Percentiles rank a stretch among this genome's conserved stretches.
Conservation (phyloP, 2,329 filamentous ascomycete species). For the Chrysosphaeria jannelii region DNA sequence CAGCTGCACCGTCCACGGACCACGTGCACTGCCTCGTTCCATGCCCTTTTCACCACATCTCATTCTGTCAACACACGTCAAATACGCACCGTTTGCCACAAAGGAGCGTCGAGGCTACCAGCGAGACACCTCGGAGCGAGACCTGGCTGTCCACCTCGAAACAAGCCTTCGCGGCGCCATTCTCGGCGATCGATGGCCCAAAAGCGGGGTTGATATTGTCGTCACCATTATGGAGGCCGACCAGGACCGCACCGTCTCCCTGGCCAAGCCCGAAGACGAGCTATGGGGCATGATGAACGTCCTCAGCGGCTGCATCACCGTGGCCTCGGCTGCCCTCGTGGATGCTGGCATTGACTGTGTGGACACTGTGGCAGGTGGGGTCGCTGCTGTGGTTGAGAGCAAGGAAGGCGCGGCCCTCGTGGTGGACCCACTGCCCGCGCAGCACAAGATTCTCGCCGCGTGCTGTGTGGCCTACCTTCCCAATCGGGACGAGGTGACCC, state of each 20-base stretch:
- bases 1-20: slow-evolving; percentile 76
- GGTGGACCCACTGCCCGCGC: slow-evolving; percentile 55
- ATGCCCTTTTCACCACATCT: slow-evolving; percentile 81
- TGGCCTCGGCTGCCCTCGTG: slow-evolving; percentile 69
- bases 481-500: slow-evolving; percentile 66
- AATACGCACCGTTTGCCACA: slow-evolving; percentile 86
- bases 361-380: slow-evolving; percentile 65
- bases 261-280: slow-evolving; percentile 15
- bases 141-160: slow-evolving; percentile 73
- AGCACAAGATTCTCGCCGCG: slow-evolving; percentile 54
- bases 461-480: slow-evolving; percentile 81
- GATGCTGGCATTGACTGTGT: slow-evolving; percentile 93
- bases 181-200: slow-evolving; percentile 90
- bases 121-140: slow-evolving; percentile 59
- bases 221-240: slow-evolving; percentile 85
- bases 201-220: slow-evolving; percentile 85
- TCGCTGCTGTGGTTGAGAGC: slow-evolving; percentile 36
- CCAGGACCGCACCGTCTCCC: slow-evolving; percentile 30
- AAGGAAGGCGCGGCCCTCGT: slow-evolving; percentile 17
- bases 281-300: slow-evolving; percentile 82
- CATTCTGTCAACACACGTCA: slow-evolving; percentile 74
- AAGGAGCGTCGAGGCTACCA: slow-evolving; percentile 58
- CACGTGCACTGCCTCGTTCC: slow-evolving; percentile 64
- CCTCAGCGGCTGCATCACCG: slow-evolving; percentile 71
- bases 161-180: slow-evolving; percentile 69